Percentiles rank a stretch among this genome's conserved stretches.
Evolutionary conservation across 306 rosid species (phyloP).

Genomic region (Sicyos baderoa): DNA sequence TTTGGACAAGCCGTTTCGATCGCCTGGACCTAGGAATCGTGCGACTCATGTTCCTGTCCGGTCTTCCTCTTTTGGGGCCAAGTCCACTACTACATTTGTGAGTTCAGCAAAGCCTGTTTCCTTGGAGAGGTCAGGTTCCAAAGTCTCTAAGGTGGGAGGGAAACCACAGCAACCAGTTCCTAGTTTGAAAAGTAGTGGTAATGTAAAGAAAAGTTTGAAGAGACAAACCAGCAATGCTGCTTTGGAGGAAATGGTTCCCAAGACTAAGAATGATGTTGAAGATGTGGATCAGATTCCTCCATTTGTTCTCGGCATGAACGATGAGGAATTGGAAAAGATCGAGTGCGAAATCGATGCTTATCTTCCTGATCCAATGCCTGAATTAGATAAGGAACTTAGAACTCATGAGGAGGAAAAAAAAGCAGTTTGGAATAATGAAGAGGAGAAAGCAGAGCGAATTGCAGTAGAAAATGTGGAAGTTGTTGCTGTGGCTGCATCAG

Average conservation of each 20-base stretch:
- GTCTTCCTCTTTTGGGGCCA: constrained; percentile 7
- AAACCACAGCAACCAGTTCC: constrained; percentile 4
- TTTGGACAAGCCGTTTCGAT: constrained; percentile 33
- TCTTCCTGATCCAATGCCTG: constrained; percentile 17
- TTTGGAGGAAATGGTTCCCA: constrained; percentile 4
- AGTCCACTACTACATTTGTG: constrained; percentile 17
- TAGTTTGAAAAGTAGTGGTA: not conserved
- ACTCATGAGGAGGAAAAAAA: constrained; percentile 22
- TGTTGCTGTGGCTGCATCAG: not conserved
- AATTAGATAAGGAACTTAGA: constrained; percentile 22
- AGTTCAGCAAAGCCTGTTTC: not conserved
- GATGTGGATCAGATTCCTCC: not conserved
- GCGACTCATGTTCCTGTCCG: not conserved
- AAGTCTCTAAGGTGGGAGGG: not conserved
- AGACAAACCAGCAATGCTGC: constrained; percentile 5
- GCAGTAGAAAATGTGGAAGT: constrained; percentile 7
- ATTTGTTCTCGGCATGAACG: not conserved
- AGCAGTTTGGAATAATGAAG: constrained; percentile 20
- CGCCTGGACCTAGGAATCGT: constrained; percentile 49
- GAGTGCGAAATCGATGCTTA: constrained; percentile 1
- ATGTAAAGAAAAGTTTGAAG: constrained; percentile 12
- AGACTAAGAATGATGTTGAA: constrained; percentile 8
- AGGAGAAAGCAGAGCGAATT: constrained; percentile 20
- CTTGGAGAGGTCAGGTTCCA: constrained; percentile 9
- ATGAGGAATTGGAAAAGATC: constrained; percentile 11